phyloP scores from a whole-genome alignment of 164 flowering plant genomes.

The Annona squamosa region DNA sequence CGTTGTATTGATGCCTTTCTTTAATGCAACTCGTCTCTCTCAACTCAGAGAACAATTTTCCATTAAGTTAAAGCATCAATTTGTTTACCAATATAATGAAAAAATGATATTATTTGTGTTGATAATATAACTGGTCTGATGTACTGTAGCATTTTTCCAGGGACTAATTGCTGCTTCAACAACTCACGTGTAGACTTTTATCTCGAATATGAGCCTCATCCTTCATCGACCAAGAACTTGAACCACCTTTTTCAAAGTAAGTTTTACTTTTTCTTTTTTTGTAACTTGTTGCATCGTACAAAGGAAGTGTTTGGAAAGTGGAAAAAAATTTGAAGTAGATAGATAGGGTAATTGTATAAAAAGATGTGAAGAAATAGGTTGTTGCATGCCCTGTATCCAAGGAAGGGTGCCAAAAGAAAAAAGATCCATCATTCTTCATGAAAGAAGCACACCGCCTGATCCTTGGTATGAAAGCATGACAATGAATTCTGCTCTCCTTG shows the following conservation, averaged over 20 bases:
- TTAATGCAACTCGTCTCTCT: no score
- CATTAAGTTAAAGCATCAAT: no score
- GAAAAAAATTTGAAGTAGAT: neutral
- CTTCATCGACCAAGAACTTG: slow-evolving; percentile 82
- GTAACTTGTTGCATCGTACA: neutral
- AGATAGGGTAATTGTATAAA: neutral
- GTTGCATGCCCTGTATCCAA: no score
- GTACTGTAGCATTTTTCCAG: slow-evolving; percentile 34
- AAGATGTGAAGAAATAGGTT: no score
- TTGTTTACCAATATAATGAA: no score
- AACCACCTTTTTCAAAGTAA: slow-evolving; percentile 93
- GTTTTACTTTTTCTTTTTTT: slow-evolving; percentile 9
- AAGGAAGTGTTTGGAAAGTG: neutral
- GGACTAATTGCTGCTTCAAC: slow-evolving; percentile 87
- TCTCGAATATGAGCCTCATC: slow-evolving; percentile 87
- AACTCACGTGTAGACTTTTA: slow-evolving; percentile 61
- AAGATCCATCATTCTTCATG: no score
- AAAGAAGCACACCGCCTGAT: neutral
- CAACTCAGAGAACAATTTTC: no score
- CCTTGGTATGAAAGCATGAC: neutral
- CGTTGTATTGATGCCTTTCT: no score
- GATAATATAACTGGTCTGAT: neutral
- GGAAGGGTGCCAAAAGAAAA: no score
- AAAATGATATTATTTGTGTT: neutral
- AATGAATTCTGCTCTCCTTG: neutral